These are phyloP conservation scores for Ophiostoma novo-ulmi DNA, from an alignment of 2,329 filamentous ascomycete species.

Conservation along the genomic window DNA sequence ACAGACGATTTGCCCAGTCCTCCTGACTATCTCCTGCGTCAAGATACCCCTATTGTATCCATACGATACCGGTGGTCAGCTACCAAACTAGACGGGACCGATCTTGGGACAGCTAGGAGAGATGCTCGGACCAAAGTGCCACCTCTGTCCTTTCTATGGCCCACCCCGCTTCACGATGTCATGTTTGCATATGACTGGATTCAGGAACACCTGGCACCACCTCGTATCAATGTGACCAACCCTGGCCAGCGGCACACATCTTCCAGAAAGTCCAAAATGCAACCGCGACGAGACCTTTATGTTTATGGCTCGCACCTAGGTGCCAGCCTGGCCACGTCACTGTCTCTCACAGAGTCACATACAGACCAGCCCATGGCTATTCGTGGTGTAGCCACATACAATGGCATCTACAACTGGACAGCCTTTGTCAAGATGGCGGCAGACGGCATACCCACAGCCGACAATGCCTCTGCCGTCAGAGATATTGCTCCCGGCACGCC, in stretches of 20 bases:
- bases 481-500: conserved; percentile 31
- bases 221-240: conserved; percentile 17
- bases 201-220: conserved; percentile 40
- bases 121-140: background rate
- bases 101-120: background rate
- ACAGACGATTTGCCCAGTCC: conserved; percentile 27
- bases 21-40: conserved; percentile 41
- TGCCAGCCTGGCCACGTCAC: conserved; percentile 51
- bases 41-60: conserved; percentile 43
- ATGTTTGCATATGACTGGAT: conserved; percentile 53
- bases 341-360: conserved; percentile 53
- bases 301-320: conserved; percentile 56
- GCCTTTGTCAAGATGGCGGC: conserved; percentile 40
- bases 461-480: conserved; percentile 36
- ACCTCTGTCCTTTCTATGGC: conserved; percentile 43
- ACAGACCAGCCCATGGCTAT: conserved; percentile 43
- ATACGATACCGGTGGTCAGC: conserved; percentile 57
- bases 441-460: conserved; percentile 7
- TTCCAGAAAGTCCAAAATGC: background rate
- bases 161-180: conserved; percentile 53
- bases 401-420: conserved; percentile 62
- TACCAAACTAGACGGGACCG: background rate
- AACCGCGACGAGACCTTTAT: conserved; percentile 39
- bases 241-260: background rate
- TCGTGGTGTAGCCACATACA: conserved; percentile 51